Evolutionary conservation across 345 rosid species (phyloP).

Genomic region (Tarenaya hassleriana): DNA sequence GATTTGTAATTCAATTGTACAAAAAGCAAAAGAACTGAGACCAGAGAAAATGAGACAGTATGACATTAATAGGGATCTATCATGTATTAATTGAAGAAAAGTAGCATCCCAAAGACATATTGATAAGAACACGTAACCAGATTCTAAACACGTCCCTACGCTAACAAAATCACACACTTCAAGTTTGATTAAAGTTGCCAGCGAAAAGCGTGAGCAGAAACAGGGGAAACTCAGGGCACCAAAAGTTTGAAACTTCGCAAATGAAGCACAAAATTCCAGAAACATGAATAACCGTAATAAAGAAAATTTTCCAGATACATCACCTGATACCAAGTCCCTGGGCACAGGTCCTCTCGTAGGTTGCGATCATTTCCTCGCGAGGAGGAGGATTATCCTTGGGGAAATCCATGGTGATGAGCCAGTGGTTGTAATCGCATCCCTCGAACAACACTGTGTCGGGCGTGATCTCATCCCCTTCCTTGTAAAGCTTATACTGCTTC

Average conservation of each 20-base stretch:
- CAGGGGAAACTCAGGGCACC: no score
- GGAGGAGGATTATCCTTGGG: conserved; percentile 46
- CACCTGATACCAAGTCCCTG: conserved; percentile 80
- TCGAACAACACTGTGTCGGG: conserved; percentile 66
- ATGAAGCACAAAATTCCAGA: not conserved
- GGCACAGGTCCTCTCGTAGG: conserved; percentile 75
- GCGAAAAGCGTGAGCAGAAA: no score
- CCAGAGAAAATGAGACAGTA: no score
- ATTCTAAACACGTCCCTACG: no score
- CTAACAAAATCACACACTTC: no score
- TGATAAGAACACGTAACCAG: no score
- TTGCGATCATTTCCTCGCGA: conserved; percentile 70
- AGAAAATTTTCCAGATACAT: not conserved
- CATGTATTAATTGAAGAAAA: no score
- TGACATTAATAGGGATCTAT: no score
- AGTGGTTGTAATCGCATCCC: conserved; percentile 88
- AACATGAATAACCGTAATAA: not conserved
- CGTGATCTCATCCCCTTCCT: conserved; percentile 68
- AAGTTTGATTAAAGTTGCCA: no score
- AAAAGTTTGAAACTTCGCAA: not conserved
- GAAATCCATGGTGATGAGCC: conserved; percentile 87
- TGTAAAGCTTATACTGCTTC: conserved; percentile 35
- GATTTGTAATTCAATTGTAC: no score
- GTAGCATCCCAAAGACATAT: no score
- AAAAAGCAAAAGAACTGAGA: no score